A percentile compares a stretch with the other conserved stretches of the same genome.
phyloP scores from a whole-genome alignment of 768 basidiomycete genomes.

The Cubamyces sp. region DNA sequence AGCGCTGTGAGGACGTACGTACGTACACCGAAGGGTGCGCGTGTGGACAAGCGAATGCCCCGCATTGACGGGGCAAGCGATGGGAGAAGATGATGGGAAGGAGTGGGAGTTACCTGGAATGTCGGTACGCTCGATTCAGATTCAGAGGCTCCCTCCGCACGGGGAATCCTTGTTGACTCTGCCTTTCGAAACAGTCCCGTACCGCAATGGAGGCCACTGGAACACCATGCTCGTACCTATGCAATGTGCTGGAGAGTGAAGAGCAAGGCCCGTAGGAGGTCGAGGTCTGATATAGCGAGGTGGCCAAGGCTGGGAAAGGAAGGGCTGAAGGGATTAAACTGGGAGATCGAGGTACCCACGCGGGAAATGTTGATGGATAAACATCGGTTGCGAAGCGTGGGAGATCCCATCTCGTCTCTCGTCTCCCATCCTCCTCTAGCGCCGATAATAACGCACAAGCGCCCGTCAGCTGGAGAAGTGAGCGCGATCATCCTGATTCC shows the following conservation, averaged over 20 bases:
- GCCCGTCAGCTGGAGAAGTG: no score
- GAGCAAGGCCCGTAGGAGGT: no score
- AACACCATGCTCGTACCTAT: no score
- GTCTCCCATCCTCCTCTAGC: not conserved
- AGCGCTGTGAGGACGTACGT: not conserved
- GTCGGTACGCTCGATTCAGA: conserved; percentile 1
- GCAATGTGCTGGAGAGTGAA: no score
- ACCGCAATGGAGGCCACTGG: no score
- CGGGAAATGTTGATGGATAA: conserved; percentile 1
- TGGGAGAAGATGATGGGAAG: not conserved
- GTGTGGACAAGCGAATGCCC: not conserved
- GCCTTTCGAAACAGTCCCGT: not conserved
- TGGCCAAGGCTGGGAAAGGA: not conserved
- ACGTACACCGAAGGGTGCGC: not conserved
- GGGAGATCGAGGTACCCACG: conserved; percentile 2
- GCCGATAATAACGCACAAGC: no score
- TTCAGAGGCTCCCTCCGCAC: not conserved
- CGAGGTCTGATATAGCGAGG: not conserved
- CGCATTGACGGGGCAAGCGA: not conserved
- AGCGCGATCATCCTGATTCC: not conserved
- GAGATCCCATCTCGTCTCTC: not conserved
- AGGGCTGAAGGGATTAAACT: not conserved
- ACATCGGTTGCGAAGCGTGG: conserved; percentile 11
- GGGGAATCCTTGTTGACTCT: conserved; percentile 1
- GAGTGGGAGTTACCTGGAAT: conserved; percentile 7